Percentiles rank a stretch among this genome's conserved stretches.
These are phyloP conservation scores for Phlyctochytrium bullatum DNA, from an alignment of 192 early-diverging fungal species.

Conservation along the genomic window DNA sequence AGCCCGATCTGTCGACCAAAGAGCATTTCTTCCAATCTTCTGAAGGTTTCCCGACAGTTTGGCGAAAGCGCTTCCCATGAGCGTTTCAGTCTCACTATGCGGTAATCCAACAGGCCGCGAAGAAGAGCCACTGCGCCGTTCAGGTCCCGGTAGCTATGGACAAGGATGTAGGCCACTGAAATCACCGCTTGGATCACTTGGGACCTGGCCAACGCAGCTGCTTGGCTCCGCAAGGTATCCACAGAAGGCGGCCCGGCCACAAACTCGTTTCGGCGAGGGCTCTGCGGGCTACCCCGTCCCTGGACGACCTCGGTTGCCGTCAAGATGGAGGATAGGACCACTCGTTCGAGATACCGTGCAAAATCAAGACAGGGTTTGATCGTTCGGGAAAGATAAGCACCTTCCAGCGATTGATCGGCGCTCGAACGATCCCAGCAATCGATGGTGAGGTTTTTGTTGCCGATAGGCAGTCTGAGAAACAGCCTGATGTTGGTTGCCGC, in stretches of 20 bases:
- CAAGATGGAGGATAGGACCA: not conserved
- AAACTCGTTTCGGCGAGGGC: too few relatives aligned
- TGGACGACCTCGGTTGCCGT: not conserved
- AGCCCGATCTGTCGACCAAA: constrained; percentile 10
- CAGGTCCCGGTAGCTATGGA: constrained; percentile 35
- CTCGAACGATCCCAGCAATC: not conserved
- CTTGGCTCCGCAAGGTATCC: not conserved
- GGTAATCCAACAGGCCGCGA: constrained; percentile 20
- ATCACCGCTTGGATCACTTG: constrained; percentile 12
- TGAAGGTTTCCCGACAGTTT: constrained; percentile 19
- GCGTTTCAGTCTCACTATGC: constrained; percentile 18
- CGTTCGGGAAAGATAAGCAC: not conserved
- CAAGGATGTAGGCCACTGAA: constrained; percentile 21
- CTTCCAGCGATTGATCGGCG: not conserved
- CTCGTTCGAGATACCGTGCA: not conserved
- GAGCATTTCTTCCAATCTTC: constrained; percentile 12
- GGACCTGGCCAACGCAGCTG: not conserved
- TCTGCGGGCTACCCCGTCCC: too few relatives aligned
- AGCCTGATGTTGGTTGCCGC: not conserved
- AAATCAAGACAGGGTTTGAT: not conserved
- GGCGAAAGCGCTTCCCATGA: constrained; percentile 25
- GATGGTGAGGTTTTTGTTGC: not conserved
- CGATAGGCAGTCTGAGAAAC: not conserved
- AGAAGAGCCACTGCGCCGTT: constrained; percentile 17
- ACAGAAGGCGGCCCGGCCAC: not conserved